These are phyloP conservation scores for Chlorella sorokiniana DNA, from an alignment of 139 green algal species.

Conservation along the genomic window DNA sequence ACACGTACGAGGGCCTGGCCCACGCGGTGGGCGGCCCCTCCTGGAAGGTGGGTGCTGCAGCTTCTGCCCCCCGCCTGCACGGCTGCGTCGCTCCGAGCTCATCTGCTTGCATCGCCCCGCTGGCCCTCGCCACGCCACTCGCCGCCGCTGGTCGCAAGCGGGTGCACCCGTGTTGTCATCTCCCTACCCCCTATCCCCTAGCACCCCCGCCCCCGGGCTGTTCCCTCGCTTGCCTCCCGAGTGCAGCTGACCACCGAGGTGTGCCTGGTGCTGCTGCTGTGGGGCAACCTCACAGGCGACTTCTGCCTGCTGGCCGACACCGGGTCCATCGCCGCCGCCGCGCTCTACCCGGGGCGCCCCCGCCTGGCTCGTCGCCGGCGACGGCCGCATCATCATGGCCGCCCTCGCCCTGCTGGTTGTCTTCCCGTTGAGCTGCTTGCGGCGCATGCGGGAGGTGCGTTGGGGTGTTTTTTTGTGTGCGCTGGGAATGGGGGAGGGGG, in stretches of 20 bases:
- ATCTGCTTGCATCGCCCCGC: too few species aligned
- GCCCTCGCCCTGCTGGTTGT: constrained; percentile 57
- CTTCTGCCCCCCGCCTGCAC: background rate
- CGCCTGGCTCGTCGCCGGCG: constrained; percentile 38
- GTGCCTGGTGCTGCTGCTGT: constrained; percentile 77
- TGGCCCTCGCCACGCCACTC: background rate
- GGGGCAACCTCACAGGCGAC: constrained; percentile 77
- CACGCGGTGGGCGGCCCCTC: constrained; percentile 56
- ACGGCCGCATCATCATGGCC: constrained; percentile 65
- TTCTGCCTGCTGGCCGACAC: constrained; percentile 77
- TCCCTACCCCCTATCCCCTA: background rate
- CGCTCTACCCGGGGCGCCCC: constrained; percentile 9
- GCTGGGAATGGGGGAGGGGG: background rate
- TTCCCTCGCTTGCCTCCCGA: background rate
- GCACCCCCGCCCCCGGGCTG: background rate
- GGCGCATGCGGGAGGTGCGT: constrained; percentile 70
- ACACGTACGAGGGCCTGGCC: constrained; percentile 72
- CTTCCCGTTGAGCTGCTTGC: constrained; percentile 71
- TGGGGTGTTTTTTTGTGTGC: background rate
- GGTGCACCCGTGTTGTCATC: too few species aligned
- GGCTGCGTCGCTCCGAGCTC: background rate
- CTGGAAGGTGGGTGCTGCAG: constrained; percentile 49
- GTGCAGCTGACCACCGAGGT: constrained; percentile 69
- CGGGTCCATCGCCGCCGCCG: constrained; percentile 46
- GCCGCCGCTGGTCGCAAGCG: too few species aligned